These are phyloP conservation scores for Mucor mucedo DNA, from an alignment of 371 early-diverging fungal genomes.

Conservation along the genomic window DNA sequence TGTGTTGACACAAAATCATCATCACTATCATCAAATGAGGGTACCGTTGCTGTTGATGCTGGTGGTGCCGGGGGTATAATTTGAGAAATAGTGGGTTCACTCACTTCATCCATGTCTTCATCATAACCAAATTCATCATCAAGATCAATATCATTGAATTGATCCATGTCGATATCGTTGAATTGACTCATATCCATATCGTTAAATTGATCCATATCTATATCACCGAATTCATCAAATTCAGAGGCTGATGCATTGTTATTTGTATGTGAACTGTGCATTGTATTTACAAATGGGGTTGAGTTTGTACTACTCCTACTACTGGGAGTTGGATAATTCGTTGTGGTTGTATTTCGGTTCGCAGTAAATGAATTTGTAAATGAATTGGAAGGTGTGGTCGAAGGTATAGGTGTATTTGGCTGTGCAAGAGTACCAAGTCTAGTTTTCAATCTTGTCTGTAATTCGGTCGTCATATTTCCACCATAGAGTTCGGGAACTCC, in stretches of 20 bases:
- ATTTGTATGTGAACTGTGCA: background rate
- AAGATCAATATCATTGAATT: background rate
- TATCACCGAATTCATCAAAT: background rate
- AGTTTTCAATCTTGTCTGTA: conserved; percentile 31
- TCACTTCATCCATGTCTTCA: background rate
- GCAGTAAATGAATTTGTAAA: background rate
- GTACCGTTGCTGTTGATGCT: background rate
- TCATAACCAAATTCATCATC: background rate
- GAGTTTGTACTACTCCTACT: background rate
- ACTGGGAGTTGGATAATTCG: too few relatives aligned
- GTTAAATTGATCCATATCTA: background rate
- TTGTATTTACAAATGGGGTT: background rate
- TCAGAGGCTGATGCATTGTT: background rate
- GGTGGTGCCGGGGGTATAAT: background rate
- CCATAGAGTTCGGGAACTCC: conserved; percentile 33
- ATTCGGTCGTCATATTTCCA: conserved; percentile 36
- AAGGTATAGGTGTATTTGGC: conserved; percentile 2
- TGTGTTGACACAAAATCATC: background rate
- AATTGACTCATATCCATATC: background rate
- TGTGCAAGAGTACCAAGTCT: conserved; percentile 23
- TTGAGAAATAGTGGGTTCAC: background rate
- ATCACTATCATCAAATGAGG: background rate
- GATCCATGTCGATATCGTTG: background rate
- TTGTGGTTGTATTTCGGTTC: background rate
- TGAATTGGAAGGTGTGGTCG: background rate